phyloP scores from a whole-genome alignment of 352 stramenopile species.

The Hyaloperonospora arabidopsidis region DNA sequence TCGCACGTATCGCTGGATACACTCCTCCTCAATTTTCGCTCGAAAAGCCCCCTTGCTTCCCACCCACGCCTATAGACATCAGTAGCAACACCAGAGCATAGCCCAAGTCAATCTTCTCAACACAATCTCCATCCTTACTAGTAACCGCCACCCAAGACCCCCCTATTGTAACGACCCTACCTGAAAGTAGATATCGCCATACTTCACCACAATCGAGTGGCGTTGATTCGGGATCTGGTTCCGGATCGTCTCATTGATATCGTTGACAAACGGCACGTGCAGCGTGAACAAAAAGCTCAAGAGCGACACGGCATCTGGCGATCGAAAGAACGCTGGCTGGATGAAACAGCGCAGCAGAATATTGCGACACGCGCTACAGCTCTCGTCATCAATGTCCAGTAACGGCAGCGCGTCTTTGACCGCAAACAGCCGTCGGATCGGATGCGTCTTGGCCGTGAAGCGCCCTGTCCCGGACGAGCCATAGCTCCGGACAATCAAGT shows the following conservation, averaged over 20 bases:
- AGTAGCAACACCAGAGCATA: neutral
- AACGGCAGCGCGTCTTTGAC: conserved; percentile 71
- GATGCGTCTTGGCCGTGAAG: conserved; percentile 64
- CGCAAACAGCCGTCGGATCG: conserved; percentile 62
- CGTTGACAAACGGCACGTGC: conserved; percentile 70
- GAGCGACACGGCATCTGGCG: conserved; percentile 72
- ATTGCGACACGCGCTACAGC: conserved; percentile 61
- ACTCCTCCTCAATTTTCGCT: conserved; percentile 76
- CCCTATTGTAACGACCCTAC: no score
- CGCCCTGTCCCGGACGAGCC: conserved; percentile 40
- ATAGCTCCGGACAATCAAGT: conserved; percentile 76
- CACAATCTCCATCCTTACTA: neutral
- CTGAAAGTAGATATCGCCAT: conserved; percentile 79
- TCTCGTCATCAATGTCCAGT: conserved; percentile 80
- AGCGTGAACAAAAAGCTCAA: conserved; percentile 83
- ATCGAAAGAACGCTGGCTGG: conserved; percentile 77
- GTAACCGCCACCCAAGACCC: neutral
- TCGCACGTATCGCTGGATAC: conserved; percentile 71
- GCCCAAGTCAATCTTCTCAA: neutral
- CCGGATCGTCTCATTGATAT: conserved; percentile 85
- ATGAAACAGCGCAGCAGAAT: conserved; percentile 86
- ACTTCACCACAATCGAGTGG: conserved; percentile 76
- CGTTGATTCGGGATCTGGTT: conserved; percentile 82
- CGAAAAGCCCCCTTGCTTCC: conserved; percentile 41
- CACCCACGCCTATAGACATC: conserved; percentile 47